Evolutionary conservation across 1,139 yeast species (phyloP), one percentile per base, ranked within the genome.

Genomic region (Yamadazyma membranifaciens): DNA sequence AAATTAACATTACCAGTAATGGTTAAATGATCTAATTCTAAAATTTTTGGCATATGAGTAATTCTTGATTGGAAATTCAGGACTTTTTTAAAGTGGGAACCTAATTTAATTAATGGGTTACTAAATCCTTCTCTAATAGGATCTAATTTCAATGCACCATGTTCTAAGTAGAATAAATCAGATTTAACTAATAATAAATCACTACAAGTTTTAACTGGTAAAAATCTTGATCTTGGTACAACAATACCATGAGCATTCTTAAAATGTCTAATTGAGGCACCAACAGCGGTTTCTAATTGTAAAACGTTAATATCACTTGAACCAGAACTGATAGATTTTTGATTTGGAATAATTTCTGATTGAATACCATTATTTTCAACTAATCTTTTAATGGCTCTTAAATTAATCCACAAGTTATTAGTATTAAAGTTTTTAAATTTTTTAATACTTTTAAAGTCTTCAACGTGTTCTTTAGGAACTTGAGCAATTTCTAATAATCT

Each of bases 371-470:
- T 85, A 47, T 80, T 72, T 63, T 91, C 96, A 33, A 94, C 87
- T 56, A 92, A 80, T 62, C 92, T 85, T 75, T 92, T 91, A 64
- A 92, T 81, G 37, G 98, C 98, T 63, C 83, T 84, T 65, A 92
- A 79, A 67, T 91, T 88, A 62, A 94, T 89, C 98, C 98, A 92
- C 69, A 92, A 78, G 72, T 92, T 92, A 67, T 92, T 92, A 49
- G 98, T 92, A 78, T 92, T 92, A 80, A 92, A 92, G 73, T 92
- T 91, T 67, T 89, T 92, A 75, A 92, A 92, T 71, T 92, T 92
- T 73, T 94, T 92, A 69, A 92, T 94, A 47, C 95, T 86, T 73
- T 92, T 92, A 77, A 92, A 92, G 62, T 92, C 98, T 72, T 94
- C 98, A 47, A 89, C 94, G 63, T 92, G 98, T 65, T 91, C 98